Conservation (phyloP, 805 yeast species). For the Clavispora santaluciae region DNA sequence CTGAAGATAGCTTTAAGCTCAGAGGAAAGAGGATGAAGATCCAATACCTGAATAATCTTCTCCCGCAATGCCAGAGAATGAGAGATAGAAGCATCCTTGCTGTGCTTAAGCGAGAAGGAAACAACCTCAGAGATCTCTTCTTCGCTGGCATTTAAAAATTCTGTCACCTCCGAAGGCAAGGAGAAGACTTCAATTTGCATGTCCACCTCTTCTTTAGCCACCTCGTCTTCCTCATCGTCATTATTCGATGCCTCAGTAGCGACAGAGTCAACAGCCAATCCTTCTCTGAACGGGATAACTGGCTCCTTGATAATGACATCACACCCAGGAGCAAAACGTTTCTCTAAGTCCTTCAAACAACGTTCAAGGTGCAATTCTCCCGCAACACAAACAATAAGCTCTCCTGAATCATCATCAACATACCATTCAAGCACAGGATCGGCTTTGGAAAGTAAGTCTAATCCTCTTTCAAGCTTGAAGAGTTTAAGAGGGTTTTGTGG, state of each 20-base stretch:
- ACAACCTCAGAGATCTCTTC: constrained; percentile 36
- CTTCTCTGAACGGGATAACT: constrained; percentile 90
- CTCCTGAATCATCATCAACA: constrained; percentile 81
- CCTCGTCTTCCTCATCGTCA: constrained; percentile 14
- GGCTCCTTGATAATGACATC: constrained; percentile 87
- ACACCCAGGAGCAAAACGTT: constrained; percentile 81
- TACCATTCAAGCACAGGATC: constrained; percentile 93
- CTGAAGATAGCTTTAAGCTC: constrained; percentile 18
- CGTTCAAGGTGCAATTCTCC: constrained; percentile 96
- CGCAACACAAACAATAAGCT: constrained; percentile 88
- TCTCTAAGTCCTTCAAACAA: constrained; percentile 84
- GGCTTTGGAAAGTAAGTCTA: constrained; percentile 73
- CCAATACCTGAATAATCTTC: constrained; percentile 9
- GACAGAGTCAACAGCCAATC: constrained; percentile 51
- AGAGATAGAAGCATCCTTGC: constrained; percentile 13
- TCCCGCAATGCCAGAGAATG: constrained; percentile 7
- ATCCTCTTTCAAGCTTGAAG: constrained; percentile 70
- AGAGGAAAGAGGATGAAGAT: constrained; percentile 9
- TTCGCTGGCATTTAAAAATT: constrained; percentile 46
- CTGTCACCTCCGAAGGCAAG: constrained; percentile 46
- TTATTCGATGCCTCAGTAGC: constrained; percentile 10
- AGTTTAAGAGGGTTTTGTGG: constrained; percentile 83
- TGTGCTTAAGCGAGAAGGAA: constrained; percentile 10
- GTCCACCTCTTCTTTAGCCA: constrained; percentile 26
- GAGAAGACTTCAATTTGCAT: constrained; percentile 56